These are phyloP conservation scores for Alternaria tenuissima DNA, from an alignment of 2,329 filamentous ascomycete species.

Conservation along the genomic window DNA sequence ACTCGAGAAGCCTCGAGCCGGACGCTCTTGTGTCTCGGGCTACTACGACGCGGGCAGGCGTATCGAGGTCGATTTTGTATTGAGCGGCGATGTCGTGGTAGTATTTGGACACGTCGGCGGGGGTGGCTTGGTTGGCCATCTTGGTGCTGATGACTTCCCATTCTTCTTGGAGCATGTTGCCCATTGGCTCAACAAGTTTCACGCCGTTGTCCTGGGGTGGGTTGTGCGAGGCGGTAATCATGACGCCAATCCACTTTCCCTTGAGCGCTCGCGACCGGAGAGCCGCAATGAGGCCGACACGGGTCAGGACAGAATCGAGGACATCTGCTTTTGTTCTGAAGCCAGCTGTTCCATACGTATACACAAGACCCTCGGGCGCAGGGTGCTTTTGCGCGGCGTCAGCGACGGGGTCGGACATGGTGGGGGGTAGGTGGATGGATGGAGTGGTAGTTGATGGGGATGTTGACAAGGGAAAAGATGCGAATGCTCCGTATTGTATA, in stretches of 20 bases:
- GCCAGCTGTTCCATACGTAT: conserved; percentile 54
- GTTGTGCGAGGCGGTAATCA: conserved; percentile 74
- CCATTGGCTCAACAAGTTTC: conserved; percentile 92
- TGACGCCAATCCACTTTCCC: conserved; percentile 90
- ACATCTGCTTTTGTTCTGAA: conserved; percentile 80
- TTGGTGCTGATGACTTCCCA: conserved; percentile 91
- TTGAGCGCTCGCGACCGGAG: conserved; percentile 89
- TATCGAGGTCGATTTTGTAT: conserved; percentile 68
- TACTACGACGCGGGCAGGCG: conserved; percentile 81
- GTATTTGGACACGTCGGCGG: conserved; percentile 76
- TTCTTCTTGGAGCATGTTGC: conserved; percentile 88
- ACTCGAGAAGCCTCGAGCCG: conserved; percentile 80
- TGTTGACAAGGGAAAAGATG: conserved; percentile 4
- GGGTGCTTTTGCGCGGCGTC: conserved; percentile 48
- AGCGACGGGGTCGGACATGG: conserved; percentile 45
- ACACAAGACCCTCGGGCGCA: conserved; percentile 47
- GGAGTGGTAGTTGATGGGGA: too few species aligned
- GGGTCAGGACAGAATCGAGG: conserved; percentile 90
- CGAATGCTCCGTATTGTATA: neutral
- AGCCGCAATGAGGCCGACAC: conserved; percentile 87
- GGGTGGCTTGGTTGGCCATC: conserved; percentile 82
- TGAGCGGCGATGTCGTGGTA: conserved; percentile 74
- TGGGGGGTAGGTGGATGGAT: conserved; percentile 3
- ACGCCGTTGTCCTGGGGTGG: conserved; percentile 71
- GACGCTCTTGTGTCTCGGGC: conserved; percentile 94